Conservation (phyloP, 208 protist genomes). For the Blechomonas ayalai region DNA sequence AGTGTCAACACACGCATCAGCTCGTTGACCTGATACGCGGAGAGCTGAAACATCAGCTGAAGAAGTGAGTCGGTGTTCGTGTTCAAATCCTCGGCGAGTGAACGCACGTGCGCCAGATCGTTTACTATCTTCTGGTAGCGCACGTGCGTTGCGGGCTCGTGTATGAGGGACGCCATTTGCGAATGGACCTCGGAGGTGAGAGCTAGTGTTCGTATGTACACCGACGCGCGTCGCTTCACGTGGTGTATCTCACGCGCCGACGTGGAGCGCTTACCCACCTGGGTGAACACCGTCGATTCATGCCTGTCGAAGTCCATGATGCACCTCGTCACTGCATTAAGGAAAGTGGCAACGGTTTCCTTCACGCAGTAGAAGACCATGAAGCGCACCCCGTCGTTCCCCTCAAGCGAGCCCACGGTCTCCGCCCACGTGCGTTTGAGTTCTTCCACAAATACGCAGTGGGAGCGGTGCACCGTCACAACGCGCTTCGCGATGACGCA, state of each 20-base stretch:
- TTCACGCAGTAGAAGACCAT: constrained; percentile 62
- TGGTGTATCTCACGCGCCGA: constrained; percentile 72
- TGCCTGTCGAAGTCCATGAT: constrained; percentile 74
- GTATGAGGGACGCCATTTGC: constrained; percentile 36
- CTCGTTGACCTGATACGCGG: constrained; percentile 83
- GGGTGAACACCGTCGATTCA: constrained; percentile 59
- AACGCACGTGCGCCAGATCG: constrained; percentile 58
- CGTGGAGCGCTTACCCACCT: constrained; percentile 25
- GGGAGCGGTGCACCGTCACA: constrained; percentile 66
- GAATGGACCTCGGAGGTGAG: constrained; percentile 64
- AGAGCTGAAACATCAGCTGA: constrained; percentile 72
- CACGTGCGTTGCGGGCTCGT: constrained; percentile 31
- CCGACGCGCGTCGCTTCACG: constrained; percentile 74
- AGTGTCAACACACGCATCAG: constrained; percentile 81
- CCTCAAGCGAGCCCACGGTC: neutral
- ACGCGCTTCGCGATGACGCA: constrained; percentile 24
- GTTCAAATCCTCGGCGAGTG: constrained; percentile 63
- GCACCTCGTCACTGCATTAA: constrained; percentile 35
- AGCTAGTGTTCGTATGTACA: constrained; percentile 55
- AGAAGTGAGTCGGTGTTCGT: constrained; percentile 63
- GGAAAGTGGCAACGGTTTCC: constrained; percentile 58
- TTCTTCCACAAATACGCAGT: constrained; percentile 60
- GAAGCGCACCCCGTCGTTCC: constrained; percentile 11
- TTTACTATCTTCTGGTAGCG: constrained; percentile 71
- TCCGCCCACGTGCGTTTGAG: constrained; percentile 46